A percentile compares a stretch with the other conserved stretches of the same genome.
Evolutionary conservation across 2,329 filamentous ascomycete genomes (phyloP).

Genomic region (Fusarium chaquense): DNA sequence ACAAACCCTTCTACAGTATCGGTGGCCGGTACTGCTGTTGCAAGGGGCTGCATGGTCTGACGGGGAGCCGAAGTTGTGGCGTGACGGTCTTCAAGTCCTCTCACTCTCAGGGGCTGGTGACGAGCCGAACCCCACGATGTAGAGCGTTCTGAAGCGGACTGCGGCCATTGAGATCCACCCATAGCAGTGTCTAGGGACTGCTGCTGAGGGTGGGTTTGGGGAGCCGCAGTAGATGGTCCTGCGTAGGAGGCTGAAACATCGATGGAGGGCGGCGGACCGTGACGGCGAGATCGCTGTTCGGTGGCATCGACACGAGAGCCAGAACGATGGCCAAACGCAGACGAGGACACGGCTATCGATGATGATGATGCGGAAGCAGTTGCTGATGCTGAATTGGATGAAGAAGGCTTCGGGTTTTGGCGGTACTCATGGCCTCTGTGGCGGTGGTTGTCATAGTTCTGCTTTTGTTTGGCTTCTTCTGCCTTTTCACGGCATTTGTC

Average conservation of each 20-base stretch:
- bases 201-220: slow-evolving; percentile 36
- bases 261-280: slow-evolving; percentile 81
- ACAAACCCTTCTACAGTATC: slow-evolving; percentile 80
- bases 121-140: slow-evolving; percentile 52
- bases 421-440: slow-evolving; percentile 64
- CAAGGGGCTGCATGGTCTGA: slow-evolving; percentile 70
- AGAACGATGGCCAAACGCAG: slow-evolving; percentile 64
- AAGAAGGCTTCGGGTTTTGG: slow-evolving; percentile 59
- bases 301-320: slow-evolving; percentile 65
- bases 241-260: slow-evolving; percentile 62
- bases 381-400: slow-evolving; percentile 50
- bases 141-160: slow-evolving; percentile 43
- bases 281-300: slow-evolving; percentile 75
- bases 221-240: slow-evolving; percentile 53
- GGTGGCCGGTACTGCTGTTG: slow-evolving; percentile 74
- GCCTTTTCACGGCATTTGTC: slow-evolving; percentile 90
- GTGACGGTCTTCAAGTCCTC: slow-evolving; percentile 64
- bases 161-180: slow-evolving; percentile 41
- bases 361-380: slow-evolving; percentile 53
- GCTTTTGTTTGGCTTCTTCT: slow-evolving; percentile 83
- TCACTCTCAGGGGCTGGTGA: slow-evolving; percentile 64
- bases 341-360: slow-evolving; percentile 24
- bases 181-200: slow-evolving; percentile 43
- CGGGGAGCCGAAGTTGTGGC: slow-evolving; percentile 63
- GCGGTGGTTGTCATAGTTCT: slow-evolving; percentile 66